Conservation (phyloP, 2,329 filamentous ascomycete genomes). For the Ramularia endophylla region DNA sequence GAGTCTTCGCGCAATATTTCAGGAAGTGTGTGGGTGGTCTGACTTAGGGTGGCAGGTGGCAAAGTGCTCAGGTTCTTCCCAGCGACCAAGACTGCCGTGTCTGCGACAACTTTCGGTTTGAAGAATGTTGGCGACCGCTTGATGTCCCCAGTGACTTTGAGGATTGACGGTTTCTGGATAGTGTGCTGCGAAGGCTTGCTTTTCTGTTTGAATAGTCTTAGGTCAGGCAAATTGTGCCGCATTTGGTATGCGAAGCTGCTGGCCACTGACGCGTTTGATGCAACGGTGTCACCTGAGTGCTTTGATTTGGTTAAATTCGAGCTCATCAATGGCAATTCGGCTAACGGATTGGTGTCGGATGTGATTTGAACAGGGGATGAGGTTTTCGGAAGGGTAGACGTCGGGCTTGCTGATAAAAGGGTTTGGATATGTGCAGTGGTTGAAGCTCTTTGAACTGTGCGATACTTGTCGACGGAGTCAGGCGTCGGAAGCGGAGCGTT, state of each 20-base stretch:
- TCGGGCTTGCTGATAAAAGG: conserved; percentile 7
- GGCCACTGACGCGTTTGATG: conserved; percentile 17
- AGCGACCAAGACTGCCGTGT: conserved; percentile 14
- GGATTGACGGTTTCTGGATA: conserved; percentile 11
- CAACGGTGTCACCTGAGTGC: conserved; percentile 7
- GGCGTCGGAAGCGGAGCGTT: conserved; percentile 16
- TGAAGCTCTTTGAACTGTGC: conserved; percentile 8
- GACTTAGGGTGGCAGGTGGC: conserved; percentile 1
- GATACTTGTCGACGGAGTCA: conserved; percentile 13
- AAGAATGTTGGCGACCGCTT: conserved; percentile 22
- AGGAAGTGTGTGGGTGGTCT: conserved; percentile 9
- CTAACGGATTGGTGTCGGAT: not conserved
- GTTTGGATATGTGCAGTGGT: conserved; percentile 11
- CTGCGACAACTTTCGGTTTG: conserved; percentile 25
- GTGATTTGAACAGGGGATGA: not conserved
- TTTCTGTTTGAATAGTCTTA: conserved; percentile 24
- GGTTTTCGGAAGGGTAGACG: conserved; percentile 2
- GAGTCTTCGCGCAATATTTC: conserved; percentile 8
- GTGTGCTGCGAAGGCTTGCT: conserved; percentile 24
- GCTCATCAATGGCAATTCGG: conserved; percentile 9
- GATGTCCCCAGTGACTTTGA: conserved; percentile 1
- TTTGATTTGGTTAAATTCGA: conserved; percentile 9
- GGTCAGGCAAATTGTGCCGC: conserved; percentile 18
- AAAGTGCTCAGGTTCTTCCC: too few relatives aligned
- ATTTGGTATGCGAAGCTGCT: conserved; percentile 26